These are phyloP conservation scores for Orobanche coerulescens DNA, from an alignment of 257 asterid genomes.

Conservation along the genomic window DNA sequence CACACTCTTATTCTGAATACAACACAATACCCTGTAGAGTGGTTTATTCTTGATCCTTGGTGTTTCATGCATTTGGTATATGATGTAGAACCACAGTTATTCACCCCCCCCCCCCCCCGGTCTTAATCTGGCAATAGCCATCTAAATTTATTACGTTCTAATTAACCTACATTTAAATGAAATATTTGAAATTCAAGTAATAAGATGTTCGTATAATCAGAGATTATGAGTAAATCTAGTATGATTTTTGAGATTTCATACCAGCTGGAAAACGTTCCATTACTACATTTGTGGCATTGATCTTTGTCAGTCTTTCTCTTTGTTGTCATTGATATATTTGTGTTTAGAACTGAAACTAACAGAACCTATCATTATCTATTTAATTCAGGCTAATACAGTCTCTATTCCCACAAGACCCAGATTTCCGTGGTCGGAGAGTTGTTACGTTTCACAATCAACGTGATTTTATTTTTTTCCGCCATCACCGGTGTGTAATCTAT, in stretches of 20 bases:
- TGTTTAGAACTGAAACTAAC: slow-evolving; percentile 10
- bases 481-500: slow-evolving; percentile 70
- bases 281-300: neutral
- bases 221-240: neutral
- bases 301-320: neutral
- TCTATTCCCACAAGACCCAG: slow-evolving; percentile 85
- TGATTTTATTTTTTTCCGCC: slow-evolving; percentile 89
- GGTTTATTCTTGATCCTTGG: too few species aligned
- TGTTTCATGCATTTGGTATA: too few species aligned
- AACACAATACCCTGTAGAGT: too few species aligned
- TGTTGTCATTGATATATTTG: neutral
- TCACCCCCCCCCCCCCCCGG: too few species aligned
- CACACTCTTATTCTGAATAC: too few species aligned
- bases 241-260: neutral
- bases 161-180: neutral
- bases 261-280: neutral
- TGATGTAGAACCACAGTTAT: too few species aligned
- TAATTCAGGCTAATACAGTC: slow-evolving; percentile 71
- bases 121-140: neutral
- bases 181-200: neutral
- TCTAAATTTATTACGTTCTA: neutral
- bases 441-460: slow-evolving; percentile 97
- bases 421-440: slow-evolving; percentile 84
- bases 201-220: neutral
- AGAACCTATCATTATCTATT: slow-evolving; percentile 1